phyloP scores from a whole-genome alignment of 1,284 basidiomycete species.

The Tausonia pullulans region DNA sequence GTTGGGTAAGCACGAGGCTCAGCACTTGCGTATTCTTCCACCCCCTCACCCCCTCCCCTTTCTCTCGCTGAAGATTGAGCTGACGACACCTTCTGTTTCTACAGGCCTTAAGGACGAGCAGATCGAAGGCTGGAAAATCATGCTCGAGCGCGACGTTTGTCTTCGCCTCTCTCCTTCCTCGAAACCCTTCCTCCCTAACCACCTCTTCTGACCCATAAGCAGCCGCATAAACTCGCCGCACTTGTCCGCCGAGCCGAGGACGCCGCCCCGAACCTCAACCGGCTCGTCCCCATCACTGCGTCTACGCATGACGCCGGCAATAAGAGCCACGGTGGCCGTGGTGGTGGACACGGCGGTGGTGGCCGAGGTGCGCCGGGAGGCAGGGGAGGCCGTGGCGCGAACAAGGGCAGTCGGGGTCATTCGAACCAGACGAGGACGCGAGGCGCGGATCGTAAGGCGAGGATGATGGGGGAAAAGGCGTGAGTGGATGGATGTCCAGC shows the following conservation, averaged over 20 bases:
- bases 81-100: not conserved
- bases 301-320: too few species aligned
- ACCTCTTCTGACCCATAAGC: not conserved
- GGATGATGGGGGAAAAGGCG: slow-evolving; percentile 26
- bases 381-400: slow-evolving; percentile 24
- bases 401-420: slow-evolving; percentile 33
- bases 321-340: not conserved
- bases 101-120: slow-evolving; percentile 62
- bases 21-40: not conserved
- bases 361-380: slow-evolving; percentile 24
- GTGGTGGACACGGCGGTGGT: slow-evolving; percentile 17
- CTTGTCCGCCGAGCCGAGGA: not conserved
- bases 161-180: not conserved
- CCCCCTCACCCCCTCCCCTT: too few species aligned
- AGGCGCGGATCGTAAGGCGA: slow-evolving; percentile 35
- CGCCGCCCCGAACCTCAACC: not conserved
- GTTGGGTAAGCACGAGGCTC: not conserved
- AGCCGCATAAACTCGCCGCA: not conserved
- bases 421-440: slow-evolving; percentile 33
- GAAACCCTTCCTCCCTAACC: not conserved
- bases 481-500: not conserved
- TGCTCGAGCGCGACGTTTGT: slow-evolving; percentile 72
- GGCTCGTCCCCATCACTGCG: not conserved
- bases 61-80: too few species aligned
- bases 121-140: slow-evolving; percentile 75